Base-by-base conservation (phyloP, 345 rosid genomes). In the Viola odorata region DNA sequence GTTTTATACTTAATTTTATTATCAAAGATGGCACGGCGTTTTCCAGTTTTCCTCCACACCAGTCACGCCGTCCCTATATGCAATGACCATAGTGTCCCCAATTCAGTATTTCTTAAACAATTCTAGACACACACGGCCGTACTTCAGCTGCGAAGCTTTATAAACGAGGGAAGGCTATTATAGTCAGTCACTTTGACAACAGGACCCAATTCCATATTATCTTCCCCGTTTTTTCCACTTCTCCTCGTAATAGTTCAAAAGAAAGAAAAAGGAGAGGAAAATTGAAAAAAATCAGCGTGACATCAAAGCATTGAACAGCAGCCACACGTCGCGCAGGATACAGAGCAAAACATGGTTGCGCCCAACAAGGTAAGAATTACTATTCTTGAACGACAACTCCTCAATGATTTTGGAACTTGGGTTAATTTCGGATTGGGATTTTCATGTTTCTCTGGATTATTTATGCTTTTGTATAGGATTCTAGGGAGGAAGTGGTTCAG, bases 401-500 rank as follows among this genome's bases (percentile, higher is more conserved):
- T 45, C 50, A 45, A 47, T 47, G n/a, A 47, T 4, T 47, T 47
- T 47, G 5, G 45, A 42, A 47, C 1, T 7, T 3, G 3, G 50
- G 12, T 4, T 44, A 13, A 3, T 8, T 49, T 37, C 16, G 13
- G 2, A 40, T 55, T n/a, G 41, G 4, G 11, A 38, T 16, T 40
- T 39, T 56, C 17, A 45, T 37, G 8, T 11, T 38, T 14, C 44
- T 0, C 58, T 4, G 10, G 15, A 12, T 6, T 38, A 16, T 56
- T 13, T 56, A 32, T 39, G 6, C 3, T 38, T 15, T 13, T 12
- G 9, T 7, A 45, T 68, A 84, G 90, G 86, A 83, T 76, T 53
- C 61, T 11, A 84, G 83, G 58, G 91, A 82, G 71, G 96, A 89
- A 65, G 96, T 89, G 57, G 49, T 92, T 53, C 85, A 92, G 62